phyloP scores from a whole-genome alignment of 129 eudicot genomes.

The Lactuca sativa region DNA sequence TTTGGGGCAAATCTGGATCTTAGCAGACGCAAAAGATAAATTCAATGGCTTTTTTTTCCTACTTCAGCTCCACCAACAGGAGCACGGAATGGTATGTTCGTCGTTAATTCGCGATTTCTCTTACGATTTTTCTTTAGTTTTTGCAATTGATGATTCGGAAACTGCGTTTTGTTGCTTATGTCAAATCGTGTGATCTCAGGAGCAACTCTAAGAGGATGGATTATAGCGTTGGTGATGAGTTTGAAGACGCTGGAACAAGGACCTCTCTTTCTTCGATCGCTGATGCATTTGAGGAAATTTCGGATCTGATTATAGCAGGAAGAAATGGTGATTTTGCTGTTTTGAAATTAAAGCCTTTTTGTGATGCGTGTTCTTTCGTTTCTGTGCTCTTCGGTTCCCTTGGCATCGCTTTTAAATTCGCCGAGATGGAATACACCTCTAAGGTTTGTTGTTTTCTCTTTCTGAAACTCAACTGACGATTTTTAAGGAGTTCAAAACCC shows the following conservation, averaged over 20 bases:
- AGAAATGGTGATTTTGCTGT: conserved; percentile 30
- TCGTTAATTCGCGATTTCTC: neutral
- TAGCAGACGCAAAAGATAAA: neutral
- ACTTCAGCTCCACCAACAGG: conserved; percentile 14
- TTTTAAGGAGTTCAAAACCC: too few species aligned
- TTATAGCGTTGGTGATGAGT: conserved; percentile 24
- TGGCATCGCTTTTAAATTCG: conserved; percentile 69
- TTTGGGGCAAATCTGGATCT: neutral
- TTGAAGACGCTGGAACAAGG: conserved; percentile 22
- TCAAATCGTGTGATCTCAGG: neutral
- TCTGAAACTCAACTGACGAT: neutral
- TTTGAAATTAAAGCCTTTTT: conserved; percentile 55
- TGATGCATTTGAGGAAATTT: conserved; percentile 61
- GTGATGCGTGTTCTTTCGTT: conserved; percentile 68
- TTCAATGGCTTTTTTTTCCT: conserved; percentile 17
- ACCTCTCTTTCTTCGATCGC: conserved; percentile 58
- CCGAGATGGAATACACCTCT: conserved; percentile 59
- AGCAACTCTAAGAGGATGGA: conserved; percentile 12
- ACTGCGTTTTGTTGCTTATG: neutral
- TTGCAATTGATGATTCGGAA: neutral
- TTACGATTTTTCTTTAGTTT: neutral
- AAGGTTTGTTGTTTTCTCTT: conserved; percentile 43
- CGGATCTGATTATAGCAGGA: conserved; percentile 24
- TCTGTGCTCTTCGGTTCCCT: conserved; percentile 66
- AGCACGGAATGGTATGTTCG: conserved; percentile 3